Evolutionary conservation across 331 rosid species (phyloP).

Genomic region (Arachis monticola): DNA sequence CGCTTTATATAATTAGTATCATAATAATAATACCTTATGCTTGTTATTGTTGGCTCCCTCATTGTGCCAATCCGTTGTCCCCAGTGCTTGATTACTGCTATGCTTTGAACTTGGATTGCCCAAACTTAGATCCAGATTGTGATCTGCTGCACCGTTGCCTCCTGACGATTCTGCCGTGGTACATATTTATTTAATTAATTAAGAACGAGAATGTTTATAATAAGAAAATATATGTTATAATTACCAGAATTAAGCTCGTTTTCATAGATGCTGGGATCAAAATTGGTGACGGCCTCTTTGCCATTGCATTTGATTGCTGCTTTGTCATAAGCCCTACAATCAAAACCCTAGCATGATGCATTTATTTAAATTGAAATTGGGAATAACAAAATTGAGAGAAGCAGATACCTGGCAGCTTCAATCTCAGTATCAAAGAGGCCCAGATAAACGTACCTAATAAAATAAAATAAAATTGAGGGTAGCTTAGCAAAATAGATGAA

Average conservation of each 20-base stretch:
- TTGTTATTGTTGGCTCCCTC: slow-evolving; percentile 57
- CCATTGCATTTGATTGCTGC: slow-evolving; percentile 98
- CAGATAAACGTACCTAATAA: slow-evolving; percentile 82
- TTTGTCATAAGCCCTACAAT: slow-evolving; percentile 92
- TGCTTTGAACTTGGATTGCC: slow-evolving; percentile 71
- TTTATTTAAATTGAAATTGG: background rate
- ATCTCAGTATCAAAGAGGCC: slow-evolving; percentile 93
- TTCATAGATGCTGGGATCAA: slow-evolving; percentile 90
- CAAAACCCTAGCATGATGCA: slow-evolving; percentile 27
- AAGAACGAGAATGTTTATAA: background rate
- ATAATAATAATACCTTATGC: slow-evolving; percentile 35
- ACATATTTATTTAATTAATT: background rate
- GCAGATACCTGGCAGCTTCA: slow-evolving; percentile 88
- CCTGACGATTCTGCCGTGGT: slow-evolving; percentile 59
- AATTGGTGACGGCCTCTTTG: slow-evolving; percentile 95
- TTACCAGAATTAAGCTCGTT: slow-evolving; percentile 77
- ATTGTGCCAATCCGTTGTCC: slow-evolving; percentile 60
- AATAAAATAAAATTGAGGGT: slow-evolving; percentile 27
- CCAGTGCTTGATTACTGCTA: slow-evolving; percentile 37
- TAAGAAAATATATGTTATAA: background rate
- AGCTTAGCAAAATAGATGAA: background rate
- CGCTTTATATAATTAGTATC: too few relatives aligned
- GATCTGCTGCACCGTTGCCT: slow-evolving; percentile 53
- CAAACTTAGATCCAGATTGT: slow-evolving; percentile 86
- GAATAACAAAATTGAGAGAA: background rate